These are phyloP conservation scores for Adansonia digitata DNA, from an alignment of 345 rosid genomes.

Conservation along the genomic window DNA sequence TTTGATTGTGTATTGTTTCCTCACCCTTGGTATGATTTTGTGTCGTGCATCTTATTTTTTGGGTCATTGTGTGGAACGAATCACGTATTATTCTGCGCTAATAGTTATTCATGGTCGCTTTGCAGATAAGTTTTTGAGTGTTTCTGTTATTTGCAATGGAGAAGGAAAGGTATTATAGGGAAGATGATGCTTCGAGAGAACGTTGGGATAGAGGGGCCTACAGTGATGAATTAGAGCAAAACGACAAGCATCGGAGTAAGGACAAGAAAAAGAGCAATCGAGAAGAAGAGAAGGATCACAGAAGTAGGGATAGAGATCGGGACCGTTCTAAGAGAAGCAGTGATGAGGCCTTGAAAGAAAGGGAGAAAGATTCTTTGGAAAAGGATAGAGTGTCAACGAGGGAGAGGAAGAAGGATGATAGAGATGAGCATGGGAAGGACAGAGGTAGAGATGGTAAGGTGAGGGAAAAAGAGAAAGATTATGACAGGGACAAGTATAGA, in stretches of 20 bases:
- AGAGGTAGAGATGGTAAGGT: slow-evolving; percentile 24
- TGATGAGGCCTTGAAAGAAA: slow-evolving; percentile 12
- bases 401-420: slow-evolving; percentile 36
- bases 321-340: slow-evolving; percentile 22
- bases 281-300: slow-evolving; percentile 36
- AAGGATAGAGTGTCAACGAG: slow-evolving; percentile 17
- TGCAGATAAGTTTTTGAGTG: not conserved
- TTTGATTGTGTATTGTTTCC: not conserved
- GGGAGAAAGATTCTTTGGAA: slow-evolving; percentile 15
- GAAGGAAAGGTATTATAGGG: slow-evolving; percentile 7
- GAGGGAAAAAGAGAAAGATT: slow-evolving; percentile 32
- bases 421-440: slow-evolving; percentile 30
- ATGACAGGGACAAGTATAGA: slow-evolving; percentile 41
- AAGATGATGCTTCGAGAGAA: slow-evolving; percentile 15
- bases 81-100: not conserved
- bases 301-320: slow-evolving; percentile 32
- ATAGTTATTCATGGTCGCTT: not conserved
- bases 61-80: not conserved
- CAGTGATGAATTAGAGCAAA: slow-evolving; percentile 27
- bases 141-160: slow-evolving; percentile 5
- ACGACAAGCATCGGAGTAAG: slow-evolving; percentile 34
- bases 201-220: slow-evolving; percentile 19
- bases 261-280: slow-evolving; percentile 23
- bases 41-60: not conserved
- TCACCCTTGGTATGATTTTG: not conserved